These are phyloP conservation scores for Tricholoma furcatifolium DNA, from an alignment of 768 basidiomycete species.

Conservation along the genomic window DNA sequence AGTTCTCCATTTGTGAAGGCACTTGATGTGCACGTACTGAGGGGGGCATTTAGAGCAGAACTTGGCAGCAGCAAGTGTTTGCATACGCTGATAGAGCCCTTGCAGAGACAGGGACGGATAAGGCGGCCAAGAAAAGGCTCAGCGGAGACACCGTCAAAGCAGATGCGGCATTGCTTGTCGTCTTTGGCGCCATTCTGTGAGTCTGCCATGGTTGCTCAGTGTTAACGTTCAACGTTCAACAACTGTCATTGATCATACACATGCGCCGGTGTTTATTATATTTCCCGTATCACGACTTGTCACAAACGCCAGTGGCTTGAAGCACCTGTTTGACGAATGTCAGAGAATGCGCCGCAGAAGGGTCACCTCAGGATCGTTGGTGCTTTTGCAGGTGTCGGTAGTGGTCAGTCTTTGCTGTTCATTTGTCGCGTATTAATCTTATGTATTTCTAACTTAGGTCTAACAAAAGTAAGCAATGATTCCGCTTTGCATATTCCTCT, in stretches of 20 bases:
- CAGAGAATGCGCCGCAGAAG: constrained; percentile 26
- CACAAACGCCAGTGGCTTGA: neutral
- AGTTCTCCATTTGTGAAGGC: constrained; percentile 74
- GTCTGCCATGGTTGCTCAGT: constrained; percentile 15
- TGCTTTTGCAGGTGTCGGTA: constrained; percentile 58
- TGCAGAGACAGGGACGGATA: constrained; percentile 80
- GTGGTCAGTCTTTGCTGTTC: constrained; percentile 39
- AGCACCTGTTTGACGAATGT: constrained; percentile 22
- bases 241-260: neutral
- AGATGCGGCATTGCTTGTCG: constrained; percentile 82
- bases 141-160: constrained; percentile 65
- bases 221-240: neutral
- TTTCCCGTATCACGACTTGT: constrained; percentile 2
- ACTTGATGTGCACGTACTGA: constrained; percentile 79
- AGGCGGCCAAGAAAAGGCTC: constrained; percentile 67
- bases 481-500: too few relatives aligned
- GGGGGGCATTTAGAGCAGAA: constrained; percentile 15
- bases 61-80: neutral
- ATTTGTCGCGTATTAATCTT: neutral
- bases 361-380: constrained; percentile 51
- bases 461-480: constrained; percentile 55
- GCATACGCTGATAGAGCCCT: constrained; percentile 70
- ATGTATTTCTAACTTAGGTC: constrained; percentile 30
- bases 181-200: constrained; percentile 21
- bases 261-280: constrained; percentile 5